Conservation (phyloP, 2,329 filamentous ascomycete genomes). For the Blumeria hordei region DNA sequence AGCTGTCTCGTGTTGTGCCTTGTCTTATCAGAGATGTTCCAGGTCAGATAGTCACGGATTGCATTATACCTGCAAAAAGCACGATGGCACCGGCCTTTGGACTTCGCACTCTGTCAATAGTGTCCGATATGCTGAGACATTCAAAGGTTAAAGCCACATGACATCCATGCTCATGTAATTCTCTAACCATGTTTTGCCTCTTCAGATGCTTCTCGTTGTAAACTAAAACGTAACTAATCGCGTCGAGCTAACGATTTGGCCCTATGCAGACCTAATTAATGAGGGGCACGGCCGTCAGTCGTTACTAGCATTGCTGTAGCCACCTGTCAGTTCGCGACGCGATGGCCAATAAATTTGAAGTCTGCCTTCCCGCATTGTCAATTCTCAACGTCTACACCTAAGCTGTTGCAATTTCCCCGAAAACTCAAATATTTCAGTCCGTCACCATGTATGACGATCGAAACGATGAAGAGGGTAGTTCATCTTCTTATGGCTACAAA, state of each 20-base stretch:
- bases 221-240: no score
- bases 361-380: no score
- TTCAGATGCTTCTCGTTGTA: no score
- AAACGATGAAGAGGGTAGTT: conserved; percentile 7
- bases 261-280: no score
- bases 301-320: no score
- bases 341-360: no score
- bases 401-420: no score
- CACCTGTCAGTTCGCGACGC: no score
- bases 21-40: conserved; percentile 6
- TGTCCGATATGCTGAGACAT: conserved; percentile 28
- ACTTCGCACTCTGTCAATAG: conserved; percentile 44
- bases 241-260: no score
- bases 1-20: conserved; percentile 60
- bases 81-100: conserved; percentile 55
- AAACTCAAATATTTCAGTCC: no score
- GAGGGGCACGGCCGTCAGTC: no score
- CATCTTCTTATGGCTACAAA: conserved; percentile 11
- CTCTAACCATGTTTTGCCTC: conserved; percentile 13
- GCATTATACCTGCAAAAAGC: conserved; percentile 38
- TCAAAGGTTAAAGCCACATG: conserved; percentile 45
- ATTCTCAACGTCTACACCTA: no score
- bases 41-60: not conserved
- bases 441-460: conserved; percentile 22
- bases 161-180: conserved; percentile 25